These are phyloP conservation scores for Citrus hindsii DNA, from an alignment of 345 rosid species.

Conservation along the genomic window DNA sequence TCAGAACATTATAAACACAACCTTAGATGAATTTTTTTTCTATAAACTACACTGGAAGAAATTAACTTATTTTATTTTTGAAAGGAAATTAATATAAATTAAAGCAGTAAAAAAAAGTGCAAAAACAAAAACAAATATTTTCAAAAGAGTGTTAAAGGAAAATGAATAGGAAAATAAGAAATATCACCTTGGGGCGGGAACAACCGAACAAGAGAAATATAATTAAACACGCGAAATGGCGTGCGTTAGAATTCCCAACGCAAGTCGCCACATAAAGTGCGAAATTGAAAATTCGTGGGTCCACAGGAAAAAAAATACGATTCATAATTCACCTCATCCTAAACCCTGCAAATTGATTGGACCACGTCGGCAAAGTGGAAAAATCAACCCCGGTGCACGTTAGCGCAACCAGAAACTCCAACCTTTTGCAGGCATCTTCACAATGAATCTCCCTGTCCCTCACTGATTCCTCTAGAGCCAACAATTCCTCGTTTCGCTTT, in stretches of 20 bases:
- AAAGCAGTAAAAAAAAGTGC: too few species aligned
- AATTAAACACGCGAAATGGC: background rate
- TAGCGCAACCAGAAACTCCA: background rate
- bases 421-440: background rate
- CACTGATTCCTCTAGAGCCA: background rate
- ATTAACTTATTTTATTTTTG: too few species aligned
- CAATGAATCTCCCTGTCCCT: background rate
- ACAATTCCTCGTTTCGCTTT: background rate
- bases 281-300: background rate
- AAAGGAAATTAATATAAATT: too few species aligned
- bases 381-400: slow-evolving; percentile 11
- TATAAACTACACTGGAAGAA: too few species aligned
- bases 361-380: slow-evolving; percentile 22
- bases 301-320: background rate
- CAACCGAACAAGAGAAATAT: background rate
- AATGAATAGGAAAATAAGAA: background rate
- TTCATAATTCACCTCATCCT: slow-evolving; percentile 15
- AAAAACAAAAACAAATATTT: too few species aligned
- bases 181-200: background rate
- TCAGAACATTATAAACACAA: too few species aligned
- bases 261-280: background rate
- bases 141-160: too few species aligned
- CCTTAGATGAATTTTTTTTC: too few species aligned
- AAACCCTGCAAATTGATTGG: slow-evolving; percentile 16
- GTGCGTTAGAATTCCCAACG: background rate